Percentiles rank a stretch among this genome's conserved stretches.
Evolutionary conservation across 257 asterid species (phyloP).

Genomic region (Solanum okadae): DNA sequence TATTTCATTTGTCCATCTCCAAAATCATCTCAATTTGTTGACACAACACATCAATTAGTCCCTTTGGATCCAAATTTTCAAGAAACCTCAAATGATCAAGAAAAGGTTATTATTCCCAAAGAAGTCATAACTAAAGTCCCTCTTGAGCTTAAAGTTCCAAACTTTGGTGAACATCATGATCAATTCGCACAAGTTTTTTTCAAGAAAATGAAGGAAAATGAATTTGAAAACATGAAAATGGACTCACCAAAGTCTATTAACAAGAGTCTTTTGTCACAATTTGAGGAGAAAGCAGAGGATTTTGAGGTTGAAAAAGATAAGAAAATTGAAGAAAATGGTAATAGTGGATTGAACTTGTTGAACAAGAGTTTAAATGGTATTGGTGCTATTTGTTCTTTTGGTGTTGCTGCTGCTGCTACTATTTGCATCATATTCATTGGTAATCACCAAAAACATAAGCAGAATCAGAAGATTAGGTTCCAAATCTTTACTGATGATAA

Average conservation of each 20-base stretch:
- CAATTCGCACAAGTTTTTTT: constrained; percentile 52
- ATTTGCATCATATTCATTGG: constrained; percentile 50
- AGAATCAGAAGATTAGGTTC: constrained; percentile 38
- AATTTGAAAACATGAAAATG: constrained; percentile 68
- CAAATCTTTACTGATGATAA: constrained; percentile 44
- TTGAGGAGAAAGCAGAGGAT: constrained; percentile 20
- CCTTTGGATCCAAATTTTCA: constrained; percentile 9
- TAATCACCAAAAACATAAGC: constrained; percentile 13
- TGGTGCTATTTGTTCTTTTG: constrained; percentile 74
- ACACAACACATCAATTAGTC: constrained; percentile 12
- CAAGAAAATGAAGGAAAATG: constrained; percentile 60
- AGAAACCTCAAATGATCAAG: not conserved
- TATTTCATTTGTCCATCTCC: constrained; percentile 2
- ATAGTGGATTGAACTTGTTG: constrained; percentile 35
- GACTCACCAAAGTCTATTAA: constrained; percentile 50
- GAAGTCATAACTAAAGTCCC: not conserved
- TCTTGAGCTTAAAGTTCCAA: not conserved
- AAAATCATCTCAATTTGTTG: constrained; percentile 22
- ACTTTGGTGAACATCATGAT: constrained; percentile 25
- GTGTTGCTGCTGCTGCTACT: constrained; percentile 61
- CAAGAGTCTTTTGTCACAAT: constrained; percentile 17
- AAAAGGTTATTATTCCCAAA: not conserved
- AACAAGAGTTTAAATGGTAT: constrained; percentile 60
- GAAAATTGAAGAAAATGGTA: not conserved
- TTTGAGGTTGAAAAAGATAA: constrained; percentile 4